These are phyloP conservation scores for Aspergillus texensis DNA, from an alignment of 2,329 filamentous ascomycete species.

Conservation along the genomic window DNA sequence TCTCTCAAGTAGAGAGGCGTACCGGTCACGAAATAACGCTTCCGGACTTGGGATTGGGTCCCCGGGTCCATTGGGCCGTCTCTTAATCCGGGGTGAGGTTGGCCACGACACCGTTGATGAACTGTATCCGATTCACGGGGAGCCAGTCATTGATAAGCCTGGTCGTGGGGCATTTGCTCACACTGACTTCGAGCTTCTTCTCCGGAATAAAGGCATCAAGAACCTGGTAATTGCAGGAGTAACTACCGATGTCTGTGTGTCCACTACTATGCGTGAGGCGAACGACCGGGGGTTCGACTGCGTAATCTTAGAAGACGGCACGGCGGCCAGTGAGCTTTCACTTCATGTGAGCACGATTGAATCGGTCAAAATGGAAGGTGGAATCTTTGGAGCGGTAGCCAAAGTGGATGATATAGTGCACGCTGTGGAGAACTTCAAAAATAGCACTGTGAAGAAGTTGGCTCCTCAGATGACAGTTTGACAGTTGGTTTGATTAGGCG, in stretches of 20 bases:
- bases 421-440: constrained; percentile 47
- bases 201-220: constrained; percentile 54
- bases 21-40: constrained; percentile 56
- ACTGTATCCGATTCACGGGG: constrained; percentile 50
- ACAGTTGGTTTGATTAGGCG: constrained; percentile 9
- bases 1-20: constrained; percentile 56
- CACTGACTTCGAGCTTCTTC: constrained; percentile 56
- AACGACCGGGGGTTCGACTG: constrained; percentile 60
- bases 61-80: constrained; percentile 58
- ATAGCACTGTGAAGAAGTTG: constrained; percentile 45
- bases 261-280: constrained; percentile 58
- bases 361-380: constrained; percentile 51
- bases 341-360: constrained; percentile 47
- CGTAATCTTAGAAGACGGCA: constrained; percentile 54
- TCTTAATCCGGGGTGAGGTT: constrained; percentile 59
- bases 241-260: constrained; percentile 60
- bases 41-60: constrained; percentile 56
- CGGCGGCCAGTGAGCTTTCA: constrained; percentile 44
- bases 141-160: constrained; percentile 59
- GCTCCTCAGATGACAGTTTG: constrained; percentile 42
- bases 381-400: constrained; percentile 47
- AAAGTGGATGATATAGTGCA: constrained; percentile 44
- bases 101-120: constrained; percentile 62
- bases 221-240: constrained; percentile 59
- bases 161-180: constrained; percentile 57